Base-by-base conservation (phyloP, 1,284 basidiomycete genomes). In the Moesziomyces antarcticus region DNA sequence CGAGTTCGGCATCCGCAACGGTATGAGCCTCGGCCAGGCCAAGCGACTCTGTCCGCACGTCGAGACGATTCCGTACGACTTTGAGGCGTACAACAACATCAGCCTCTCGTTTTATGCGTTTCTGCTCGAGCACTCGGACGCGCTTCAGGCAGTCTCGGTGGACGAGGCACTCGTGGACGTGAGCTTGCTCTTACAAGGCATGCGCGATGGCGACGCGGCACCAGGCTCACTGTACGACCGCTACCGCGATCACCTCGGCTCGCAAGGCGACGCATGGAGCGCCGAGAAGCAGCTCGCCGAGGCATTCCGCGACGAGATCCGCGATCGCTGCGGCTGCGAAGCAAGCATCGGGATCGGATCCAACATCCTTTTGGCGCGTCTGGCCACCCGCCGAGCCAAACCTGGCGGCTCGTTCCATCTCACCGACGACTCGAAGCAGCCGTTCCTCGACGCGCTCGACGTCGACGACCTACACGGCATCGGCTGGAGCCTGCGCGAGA, bases 161-260 rank as follows among this genome's bases (percentile, higher is more conserved):
- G 96, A 99, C 75, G 96, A 99, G 84, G 95, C 94, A 0, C 87
- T 98, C 11, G 89, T 98, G 64, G 95, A 98, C 60, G 93, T 95
- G 5, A 91, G 92, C 0, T 88, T 86, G 10, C 88, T 89, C 0
- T 89, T 93, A 21, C 66, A 72, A 27, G 56, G 44, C 16, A 77
- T 81, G 74, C 74, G 77, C 24, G 46, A 59, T 5, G 67, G 68
- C 35, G 49, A 60, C 20, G 33, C 52, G 1, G 24, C 48, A 5
- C 20, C 53, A 1, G 63, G 72, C 9, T 56, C 72, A 9, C 56
- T 66, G 3, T 56, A 54, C 47, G 45, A 56, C 14, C 58, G 66
- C 16, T 66, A 66, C 35, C 62, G 66, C 22, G 59, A 60, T 21
- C 62, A 68, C 16, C 35, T 69, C 13, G 56, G 63, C 30, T 74